Evolutionary conservation across 2,329 filamentous ascomycete species (phyloP), one percentile per base, ranked within the genome.

Genomic region (Talaromyces sp.): DNA sequence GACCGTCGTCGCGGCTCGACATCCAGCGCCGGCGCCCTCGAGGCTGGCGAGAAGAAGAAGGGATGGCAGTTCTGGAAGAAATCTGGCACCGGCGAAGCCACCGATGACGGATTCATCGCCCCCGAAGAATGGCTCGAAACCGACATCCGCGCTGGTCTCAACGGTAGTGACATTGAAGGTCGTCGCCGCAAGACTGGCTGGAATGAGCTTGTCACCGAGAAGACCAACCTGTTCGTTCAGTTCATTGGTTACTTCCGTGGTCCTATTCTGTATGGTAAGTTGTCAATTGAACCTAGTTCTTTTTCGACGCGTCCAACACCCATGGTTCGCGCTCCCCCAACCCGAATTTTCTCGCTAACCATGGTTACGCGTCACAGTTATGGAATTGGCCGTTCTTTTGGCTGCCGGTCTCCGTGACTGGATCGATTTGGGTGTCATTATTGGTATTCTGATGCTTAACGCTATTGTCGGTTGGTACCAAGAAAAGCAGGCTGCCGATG

Each of bases 401-500:
- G 87, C 88, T 65, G 85, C 85, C 69, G 88, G 87, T 82, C 85
- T 90, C 64, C 81, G 82, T 69, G 86, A 89, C 75, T 90, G 87
- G 87, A 81, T 89, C 66, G 88, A 90, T 77, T 84, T 89, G 68
- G 87, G 86, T 81, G 86, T 90, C 75, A 90, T 90, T 73, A 83
- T 87, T 68, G 88, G 83, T 78, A 90, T 90, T 74, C 78, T 90
- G 61, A 70, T 87, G 72, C 85, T 90, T 64, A 90, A 90, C 78
- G 88, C 87, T 64, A 79, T 86, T 67, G 87, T 90, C 73, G 88
- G 88, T 78, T 90, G 87, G 84, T 90, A 90, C 74, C 88, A 90
- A 73, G 87, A 90, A 77, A 90, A 90, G 79, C 87, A 89, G 75
- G 88, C 87, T 68, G 87, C 87, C 65, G 87, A 90, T 76, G 87